Percentiles rank a stretch among this genome's conserved stretches.
Conservation (phyloP, 2,329 filamentous ascomycete species). For the Aspergillus fructus region DNA sequence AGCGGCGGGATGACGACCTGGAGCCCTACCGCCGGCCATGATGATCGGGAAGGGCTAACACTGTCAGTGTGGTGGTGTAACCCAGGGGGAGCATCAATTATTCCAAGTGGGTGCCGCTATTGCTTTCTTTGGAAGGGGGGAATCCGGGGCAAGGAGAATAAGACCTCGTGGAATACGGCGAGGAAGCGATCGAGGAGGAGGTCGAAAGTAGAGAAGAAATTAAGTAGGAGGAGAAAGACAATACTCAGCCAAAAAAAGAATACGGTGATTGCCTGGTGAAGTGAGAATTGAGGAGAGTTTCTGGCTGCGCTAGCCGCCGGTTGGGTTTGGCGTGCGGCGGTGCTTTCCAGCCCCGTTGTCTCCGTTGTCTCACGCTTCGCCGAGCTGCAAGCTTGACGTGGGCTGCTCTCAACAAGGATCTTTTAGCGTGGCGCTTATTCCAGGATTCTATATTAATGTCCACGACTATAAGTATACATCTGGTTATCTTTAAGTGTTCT, state of each 20-base stretch:
- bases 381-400: neutral
- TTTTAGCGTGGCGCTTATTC: neutral
- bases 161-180: constrained; percentile 11
- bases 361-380: neutral
- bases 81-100: constrained; percentile 43
- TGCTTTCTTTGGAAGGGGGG: constrained; percentile 3
- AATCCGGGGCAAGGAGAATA: neutral
- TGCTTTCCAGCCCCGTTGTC: neutral
- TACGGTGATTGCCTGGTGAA: constrained; percentile 3
- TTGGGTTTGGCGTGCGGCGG: constrained; percentile 13
- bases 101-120: constrained; percentile 6
- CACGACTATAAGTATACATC: neutral
- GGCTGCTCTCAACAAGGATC: neutral
- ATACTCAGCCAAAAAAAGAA: neutral
- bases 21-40: constrained; percentile 55
- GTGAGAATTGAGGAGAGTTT: constrained; percentile 6
- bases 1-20: constrained; percentile 48
- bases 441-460: neutral
- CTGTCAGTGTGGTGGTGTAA: constrained; percentile 30
- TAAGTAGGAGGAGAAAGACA: neutral
- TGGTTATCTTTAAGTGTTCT: neutral
- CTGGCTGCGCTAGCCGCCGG: constrained; percentile 7
- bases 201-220: neutral
- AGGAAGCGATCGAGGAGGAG: neutral
- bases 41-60: constrained; percentile 37